Evolutionary conservation across 345 rosid species (phyloP).

Genomic region (Melaleuca quinquenervia): DNA sequence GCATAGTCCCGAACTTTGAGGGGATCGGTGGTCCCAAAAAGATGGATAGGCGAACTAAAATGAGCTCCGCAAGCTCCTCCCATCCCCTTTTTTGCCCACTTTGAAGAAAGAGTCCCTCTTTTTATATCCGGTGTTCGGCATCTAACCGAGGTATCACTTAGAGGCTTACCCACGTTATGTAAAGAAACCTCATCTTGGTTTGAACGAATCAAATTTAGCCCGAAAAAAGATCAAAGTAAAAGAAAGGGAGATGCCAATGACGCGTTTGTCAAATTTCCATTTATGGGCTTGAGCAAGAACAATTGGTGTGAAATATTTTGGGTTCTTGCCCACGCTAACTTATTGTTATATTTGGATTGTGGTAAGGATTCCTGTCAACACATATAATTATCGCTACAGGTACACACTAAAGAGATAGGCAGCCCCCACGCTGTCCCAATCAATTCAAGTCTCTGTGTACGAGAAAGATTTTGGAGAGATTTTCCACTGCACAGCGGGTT

Average conservation of each 20-base stretch:
- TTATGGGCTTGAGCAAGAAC: not conserved
- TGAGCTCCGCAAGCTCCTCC: not conserved
- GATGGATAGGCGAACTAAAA: not conserved
- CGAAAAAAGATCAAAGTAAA: not conserved
- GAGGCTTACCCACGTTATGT: not conserved
- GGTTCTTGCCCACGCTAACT: not conserved
- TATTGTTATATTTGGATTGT: not conserved
- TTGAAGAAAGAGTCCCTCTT: not conserved
- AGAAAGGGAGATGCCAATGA: not conserved
- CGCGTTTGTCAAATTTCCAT: not conserved
- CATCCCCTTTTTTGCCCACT: not conserved
- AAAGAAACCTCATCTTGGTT: not conserved
- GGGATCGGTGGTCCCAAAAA: not conserved
- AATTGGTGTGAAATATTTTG: not conserved
- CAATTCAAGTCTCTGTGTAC: not conserved
- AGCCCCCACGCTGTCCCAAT: not conserved
- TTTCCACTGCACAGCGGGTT: not conserved
- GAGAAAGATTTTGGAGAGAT: not conserved
- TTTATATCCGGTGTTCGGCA: not conserved
- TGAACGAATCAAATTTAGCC: not conserved
- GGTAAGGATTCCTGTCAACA: not conserved
- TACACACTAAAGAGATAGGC: not conserved
- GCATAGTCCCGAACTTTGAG: not conserved
- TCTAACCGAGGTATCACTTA: not conserved
- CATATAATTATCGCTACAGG: not conserved